Evolutionary conservation across 805 yeast genomes (phyloP).

Genomic region (Schwanniomyces yamadae): DNA sequence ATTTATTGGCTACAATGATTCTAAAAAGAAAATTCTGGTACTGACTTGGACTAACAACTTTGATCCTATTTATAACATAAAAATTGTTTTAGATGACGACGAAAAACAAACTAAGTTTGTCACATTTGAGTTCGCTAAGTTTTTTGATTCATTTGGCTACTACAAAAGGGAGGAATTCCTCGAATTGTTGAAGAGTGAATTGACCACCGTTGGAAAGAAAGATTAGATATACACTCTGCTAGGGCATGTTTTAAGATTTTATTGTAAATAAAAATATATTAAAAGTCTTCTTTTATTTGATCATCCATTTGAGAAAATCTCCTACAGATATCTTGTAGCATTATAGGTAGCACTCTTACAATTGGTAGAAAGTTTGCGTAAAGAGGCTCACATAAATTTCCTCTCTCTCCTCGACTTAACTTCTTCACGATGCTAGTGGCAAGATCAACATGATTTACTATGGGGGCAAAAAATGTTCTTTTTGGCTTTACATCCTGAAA

Average conservation of each 20-base stretch:
- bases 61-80: conserved; percentile 45
- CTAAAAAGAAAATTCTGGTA: conserved; percentile 35
- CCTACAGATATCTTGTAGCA: conserved; percentile 34
- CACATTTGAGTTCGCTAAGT: conserved; percentile 34
- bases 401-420: conserved; percentile 38
- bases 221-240: conserved; percentile 2
- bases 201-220: conserved; percentile 13
- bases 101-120: conserved; percentile 14
- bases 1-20: conserved; percentile 41
- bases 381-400: conserved; percentile 45
- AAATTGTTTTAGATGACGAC: conserved; percentile 29
- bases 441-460: conserved; percentile 37
- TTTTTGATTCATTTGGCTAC: conserved; percentile 49
- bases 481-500: conserved; percentile 46
- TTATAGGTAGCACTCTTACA: conserved; percentile 41
- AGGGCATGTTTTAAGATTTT: neutral
- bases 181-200: conserved; percentile 9
- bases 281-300: conserved; percentile 20
- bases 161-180: conserved; percentile 29
- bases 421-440: conserved; percentile 34
- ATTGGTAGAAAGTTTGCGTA: conserved; percentile 47
- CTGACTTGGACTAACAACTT: conserved; percentile 42
- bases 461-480: conserved; percentile 46
- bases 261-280: conserved; percentile 1
- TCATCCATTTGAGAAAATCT: conserved; percentile 39